Evolutionary conservation across 2,329 filamentous ascomycete genomes (phyloP), one percentile per base, ranked within the genome.

Genomic region (Simplicillium sp.): DNA sequence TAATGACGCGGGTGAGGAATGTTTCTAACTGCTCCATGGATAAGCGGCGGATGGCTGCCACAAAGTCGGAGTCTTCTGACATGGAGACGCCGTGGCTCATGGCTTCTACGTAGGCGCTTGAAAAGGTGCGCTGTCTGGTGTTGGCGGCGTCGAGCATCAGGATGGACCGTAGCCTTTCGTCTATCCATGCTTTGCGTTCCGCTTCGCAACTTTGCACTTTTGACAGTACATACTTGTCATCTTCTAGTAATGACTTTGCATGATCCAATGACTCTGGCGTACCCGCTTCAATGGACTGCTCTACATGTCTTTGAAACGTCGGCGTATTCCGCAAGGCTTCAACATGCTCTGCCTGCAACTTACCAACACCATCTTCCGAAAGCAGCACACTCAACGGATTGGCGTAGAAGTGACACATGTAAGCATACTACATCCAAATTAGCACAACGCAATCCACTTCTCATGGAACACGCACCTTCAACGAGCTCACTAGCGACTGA

Each of bases 371-470:
- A 31, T 45, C 49, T 17, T 46, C 45, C 3, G 63, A 62, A 9
- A 80, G 59, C 29, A 90, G 69, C 4, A 87, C 58, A 45, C 80
- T 86, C 3, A 88, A 65, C 1, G 82, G 77, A 50, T 88, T 90
- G 32, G 82, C 83, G 50, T 87, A 90, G 54, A 86, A 90, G 56
- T 88, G 84, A 43, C 82, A 86, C 85, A 94, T 89, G 54, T 88
- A 87, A 1, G 82, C 78, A 60, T 90, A 92, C 75, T 87, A 56
- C 14, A 46, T 6, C 14, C n/a, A n/a, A 11, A 17, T 37, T 41
- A 42, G 33, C 29, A 29, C 31, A 29, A 12, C 15, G 13, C 11
- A 4, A 37, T 25, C 12, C 25, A 6, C 11, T 9, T 2, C 13
- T 18, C 17, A 35, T 7, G 14, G 12, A 12, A 20, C 17, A 13